Conservation (phyloP, 352 stramenopile genomes). For the Phytophthora pluvialis region DNA sequence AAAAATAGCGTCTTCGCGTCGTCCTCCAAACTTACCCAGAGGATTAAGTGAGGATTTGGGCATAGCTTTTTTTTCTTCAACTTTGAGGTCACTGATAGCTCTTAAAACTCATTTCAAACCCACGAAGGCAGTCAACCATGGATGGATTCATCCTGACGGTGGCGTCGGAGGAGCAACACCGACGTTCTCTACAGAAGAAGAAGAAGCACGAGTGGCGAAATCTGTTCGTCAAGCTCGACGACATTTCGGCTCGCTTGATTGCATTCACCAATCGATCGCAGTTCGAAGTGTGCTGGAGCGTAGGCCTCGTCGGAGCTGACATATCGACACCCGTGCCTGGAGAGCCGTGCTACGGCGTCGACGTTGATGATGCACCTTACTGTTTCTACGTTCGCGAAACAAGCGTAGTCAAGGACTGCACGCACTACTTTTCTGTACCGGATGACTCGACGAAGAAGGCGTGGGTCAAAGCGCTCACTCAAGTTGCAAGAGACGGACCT, state of each 20-base stretch:
- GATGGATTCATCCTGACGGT: slow-evolving; percentile 56
- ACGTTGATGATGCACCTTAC: slow-evolving; percentile 54
- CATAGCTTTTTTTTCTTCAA: background rate
- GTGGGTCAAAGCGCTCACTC: slow-evolving; percentile 58
- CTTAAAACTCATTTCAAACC: slow-evolving; percentile 2
- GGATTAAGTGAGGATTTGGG: background rate
- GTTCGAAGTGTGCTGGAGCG: slow-evolving; percentile 53
- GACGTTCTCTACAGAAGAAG: slow-evolving; percentile 19
- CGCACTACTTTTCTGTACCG: slow-evolving; percentile 46
- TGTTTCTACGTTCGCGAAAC: slow-evolving; percentile 70
- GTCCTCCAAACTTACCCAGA: slow-evolving; percentile 14
- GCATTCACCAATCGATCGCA: slow-evolving; percentile 61
- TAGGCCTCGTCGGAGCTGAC: slow-evolving; percentile 55
- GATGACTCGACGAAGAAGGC: slow-evolving; percentile 59
- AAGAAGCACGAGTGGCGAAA: slow-evolving; percentile 56
- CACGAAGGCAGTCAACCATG: slow-evolving; percentile 28
- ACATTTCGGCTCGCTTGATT: slow-evolving; percentile 69
- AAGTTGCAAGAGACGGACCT: slow-evolving; percentile 52
- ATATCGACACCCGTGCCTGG: slow-evolving; percentile 63
- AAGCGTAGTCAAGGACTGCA: slow-evolving; percentile 39
- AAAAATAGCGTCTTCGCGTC: slow-evolving; percentile 20
- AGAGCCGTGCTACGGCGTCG: slow-evolving; percentile 53
- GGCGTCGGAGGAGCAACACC: slow-evolving; percentile 31
- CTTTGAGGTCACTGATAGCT: background rate
- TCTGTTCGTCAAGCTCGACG: slow-evolving; percentile 65